Conservation (phyloP, 176 grass and related monocot genomes). For the Poa pratensis region DNA sequence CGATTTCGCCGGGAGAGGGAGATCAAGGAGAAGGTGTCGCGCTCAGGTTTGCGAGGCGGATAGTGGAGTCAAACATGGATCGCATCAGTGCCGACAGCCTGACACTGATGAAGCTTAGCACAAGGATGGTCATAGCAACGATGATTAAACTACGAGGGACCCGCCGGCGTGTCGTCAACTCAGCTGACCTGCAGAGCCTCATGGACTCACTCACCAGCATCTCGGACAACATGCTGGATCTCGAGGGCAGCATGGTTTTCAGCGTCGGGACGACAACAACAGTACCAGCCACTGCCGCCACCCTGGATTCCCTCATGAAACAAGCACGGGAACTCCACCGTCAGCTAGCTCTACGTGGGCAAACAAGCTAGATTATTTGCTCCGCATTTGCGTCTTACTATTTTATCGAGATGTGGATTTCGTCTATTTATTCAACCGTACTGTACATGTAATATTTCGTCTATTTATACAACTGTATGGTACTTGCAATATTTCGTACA, state of each 20-base stretch:
- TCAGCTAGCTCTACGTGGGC: background rate
- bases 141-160: background rate
- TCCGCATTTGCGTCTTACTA: background rate
- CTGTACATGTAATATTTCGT: background rate
- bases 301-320: background rate
- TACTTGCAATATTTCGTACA: background rate
- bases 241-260: background rate
- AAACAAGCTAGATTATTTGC: background rate
- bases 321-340: background rate
- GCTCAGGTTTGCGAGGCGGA: background rate
- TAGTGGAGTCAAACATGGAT: background rate
- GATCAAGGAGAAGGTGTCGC: background rate
- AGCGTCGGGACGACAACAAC: background rate
- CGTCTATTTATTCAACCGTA: background rate
- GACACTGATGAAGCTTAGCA: background rate
- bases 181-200: background rate
- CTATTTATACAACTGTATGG: background rate
- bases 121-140: background rate
- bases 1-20: background rate
- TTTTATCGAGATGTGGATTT: background rate
- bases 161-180: fast-evolving
- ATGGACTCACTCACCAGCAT: background rate
- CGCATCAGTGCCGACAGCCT: background rate
- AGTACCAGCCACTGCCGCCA: background rate
- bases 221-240: background rate